Base-by-base conservation (phyloP, 768 basidiomycete species). In the Leccinellum albellum region DNA sequence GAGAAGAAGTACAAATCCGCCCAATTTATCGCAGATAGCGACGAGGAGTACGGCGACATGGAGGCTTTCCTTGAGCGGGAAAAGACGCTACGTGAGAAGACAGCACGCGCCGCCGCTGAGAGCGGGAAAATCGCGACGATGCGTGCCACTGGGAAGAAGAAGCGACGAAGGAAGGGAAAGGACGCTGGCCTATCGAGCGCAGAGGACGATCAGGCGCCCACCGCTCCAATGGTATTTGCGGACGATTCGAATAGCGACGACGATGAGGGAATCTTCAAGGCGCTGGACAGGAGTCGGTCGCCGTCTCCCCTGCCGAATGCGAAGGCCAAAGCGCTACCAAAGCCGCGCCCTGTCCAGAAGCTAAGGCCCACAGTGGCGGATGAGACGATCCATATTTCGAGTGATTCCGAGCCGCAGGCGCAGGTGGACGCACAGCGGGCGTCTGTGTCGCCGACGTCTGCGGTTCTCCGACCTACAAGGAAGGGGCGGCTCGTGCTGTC, bases 1-100 rank as follows among this genome's bases (percentile, higher is more conserved):
- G 82, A 82, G 68, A 81, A 85, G 74, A 76, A 77, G 57, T 94
- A 90, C 78, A 94, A 93, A 71, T 91, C 88, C 7, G 92, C 91
- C 10, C 88, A 91, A 70, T 91, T 95, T 69, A 94, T 96, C 69
- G 86, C 89, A 67, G 94, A 97, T 73, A 92, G 90, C 60, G 94
- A 97, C 64, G 87, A 78, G 54, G 91, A 92, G 70, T 84, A 84
- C 56, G 89, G 82, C 15, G 86, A 89, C 66, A 87, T 93, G 71
- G 87, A 89, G 50, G 83, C 78, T 6, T 97, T 97, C 79, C 83
- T 94, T 56, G 87, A 79, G 71, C 82, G 79, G 65, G 94, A 96
- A 73, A 82, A 80, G 64, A 75, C 59, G 51, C 70, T 83, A 65
- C 79, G 89, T 48, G 82, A 83, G 66, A 80, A 77, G 69, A 79